Conservation (phyloP, 768 basidiomycete species). For the Boletus huronensis region DNA sequence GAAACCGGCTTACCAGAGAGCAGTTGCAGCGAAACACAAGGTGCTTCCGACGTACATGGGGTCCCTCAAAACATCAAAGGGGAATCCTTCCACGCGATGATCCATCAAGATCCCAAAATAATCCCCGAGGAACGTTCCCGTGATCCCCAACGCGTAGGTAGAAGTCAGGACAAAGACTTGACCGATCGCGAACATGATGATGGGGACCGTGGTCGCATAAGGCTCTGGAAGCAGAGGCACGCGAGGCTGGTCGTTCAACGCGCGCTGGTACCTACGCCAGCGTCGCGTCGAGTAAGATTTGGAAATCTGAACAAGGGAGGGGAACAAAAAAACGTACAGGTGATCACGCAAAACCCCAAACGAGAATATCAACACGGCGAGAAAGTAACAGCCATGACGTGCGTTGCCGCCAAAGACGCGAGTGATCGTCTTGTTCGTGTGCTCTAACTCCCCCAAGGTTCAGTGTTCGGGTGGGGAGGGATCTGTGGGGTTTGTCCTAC, state of each 20-base stretch:
- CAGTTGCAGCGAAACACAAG: conserved; percentile 80
- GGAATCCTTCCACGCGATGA: conserved; percentile 90
- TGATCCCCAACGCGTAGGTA: conserved; percentile 88
- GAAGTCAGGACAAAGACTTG: conserved; percentile 85
- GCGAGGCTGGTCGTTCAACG: conserved; percentile 74
- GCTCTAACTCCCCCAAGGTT: conserved; percentile 48
- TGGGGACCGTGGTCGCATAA: conserved; percentile 56
- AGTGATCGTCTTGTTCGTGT: conserved; percentile 85
- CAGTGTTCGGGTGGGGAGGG: neutral
- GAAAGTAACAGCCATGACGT: conserved; percentile 78
- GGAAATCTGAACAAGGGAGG: too few species aligned
- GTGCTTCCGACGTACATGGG: conserved; percentile 99
- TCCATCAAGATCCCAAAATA: conserved; percentile 89
- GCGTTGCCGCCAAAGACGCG: conserved; percentile 75
- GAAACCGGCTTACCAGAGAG: conserved; percentile 66
- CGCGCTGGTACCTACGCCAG: conserved; percentile 62
- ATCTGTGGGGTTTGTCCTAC: conserved; percentile 39
- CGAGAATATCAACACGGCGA: conserved; percentile 80
- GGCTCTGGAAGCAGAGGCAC: conserved; percentile 63
- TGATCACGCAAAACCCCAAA: conserved; percentile 84
- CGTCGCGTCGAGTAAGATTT: neutral
- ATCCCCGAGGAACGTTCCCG: conserved; percentile 86
- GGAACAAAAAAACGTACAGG: conserved; percentile 57
- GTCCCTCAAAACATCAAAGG: conserved; percentile 88
- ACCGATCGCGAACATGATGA: conserved; percentile 61